phyloP scores from a whole-genome alignment of 2,329 filamentous ascomycete species.

The Sporothrix luriei region DNA sequence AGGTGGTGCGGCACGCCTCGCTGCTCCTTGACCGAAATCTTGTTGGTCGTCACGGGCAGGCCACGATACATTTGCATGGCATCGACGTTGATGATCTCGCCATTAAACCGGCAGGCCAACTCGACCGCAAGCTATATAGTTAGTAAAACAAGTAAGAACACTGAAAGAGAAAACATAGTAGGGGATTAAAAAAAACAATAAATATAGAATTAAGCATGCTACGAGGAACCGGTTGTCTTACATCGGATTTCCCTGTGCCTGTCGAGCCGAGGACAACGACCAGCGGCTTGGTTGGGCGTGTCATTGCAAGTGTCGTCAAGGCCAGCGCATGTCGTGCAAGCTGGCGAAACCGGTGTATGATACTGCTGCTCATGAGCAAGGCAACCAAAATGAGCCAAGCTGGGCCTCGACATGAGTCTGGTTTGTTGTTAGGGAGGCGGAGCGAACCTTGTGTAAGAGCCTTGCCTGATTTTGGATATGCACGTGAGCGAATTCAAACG shows the following conservation, averaged over 20 bases:
- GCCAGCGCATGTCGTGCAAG: conserved; percentile 35
- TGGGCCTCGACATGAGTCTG: conserved; percentile 3
- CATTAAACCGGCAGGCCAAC: conserved; percentile 77
- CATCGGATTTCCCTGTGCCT: conserved; percentile 90
- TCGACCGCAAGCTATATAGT: conserved; percentile 78
- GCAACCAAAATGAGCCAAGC: not conserved
- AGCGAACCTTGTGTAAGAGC: conserved; percentile 8
- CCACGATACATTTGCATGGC: conserved; percentile 97
- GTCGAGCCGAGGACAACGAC: conserved; percentile 86
- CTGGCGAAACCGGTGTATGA: not conserved
- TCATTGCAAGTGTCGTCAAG: conserved; percentile 45
- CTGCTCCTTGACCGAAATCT: conserved; percentile 74
- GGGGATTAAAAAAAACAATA: too few species aligned
- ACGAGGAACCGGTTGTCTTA: conserved; percentile 46
- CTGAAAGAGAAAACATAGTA: not conserved
- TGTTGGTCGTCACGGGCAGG: conserved; percentile 93
- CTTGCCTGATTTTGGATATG: not conserved
- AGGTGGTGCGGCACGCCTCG: conserved; percentile 85
- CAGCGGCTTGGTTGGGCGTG: conserved; percentile 58
- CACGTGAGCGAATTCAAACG: not conserved
- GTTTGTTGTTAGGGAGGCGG: not conserved
- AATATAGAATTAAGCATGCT: too few species aligned
- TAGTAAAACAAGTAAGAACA: not conserved
- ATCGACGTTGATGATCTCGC: conserved; percentile 95
- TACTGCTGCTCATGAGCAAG: conserved; percentile 20